phyloP scores from a whole-genome alignment of 345 rosid species.

The Lumnitzera littorea region DNA sequence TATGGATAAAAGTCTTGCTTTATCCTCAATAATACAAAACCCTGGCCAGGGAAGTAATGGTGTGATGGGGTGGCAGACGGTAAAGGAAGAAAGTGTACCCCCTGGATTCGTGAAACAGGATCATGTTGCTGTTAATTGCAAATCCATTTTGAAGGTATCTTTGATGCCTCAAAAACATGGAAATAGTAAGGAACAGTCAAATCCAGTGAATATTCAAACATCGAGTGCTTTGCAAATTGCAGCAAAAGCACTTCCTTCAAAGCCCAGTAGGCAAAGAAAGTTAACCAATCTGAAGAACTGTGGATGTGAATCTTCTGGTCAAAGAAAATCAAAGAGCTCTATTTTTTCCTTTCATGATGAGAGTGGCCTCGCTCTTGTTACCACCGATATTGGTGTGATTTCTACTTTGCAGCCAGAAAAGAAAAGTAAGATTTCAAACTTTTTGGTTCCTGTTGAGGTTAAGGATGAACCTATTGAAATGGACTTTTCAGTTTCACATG shows the following conservation, averaged over 20 bases:
- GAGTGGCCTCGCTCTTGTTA: conserved; percentile 10
- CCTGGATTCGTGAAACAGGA: conserved; percentile 12
- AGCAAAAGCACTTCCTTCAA: conserved; percentile 16
- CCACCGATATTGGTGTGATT: conserved; percentile 8
- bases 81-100: conserved; percentile 16
- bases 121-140: conserved; percentile 21
- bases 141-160: conserved; percentile 17
- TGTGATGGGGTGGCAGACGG: conserved; percentile 11
- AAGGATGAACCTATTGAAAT: not conserved
- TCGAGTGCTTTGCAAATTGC: conserved; percentile 9
- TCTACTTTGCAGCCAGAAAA: conserved; percentile 12
- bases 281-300: conserved; percentile 8
- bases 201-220: conserved; percentile 12
- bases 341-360: conserved; percentile 10
- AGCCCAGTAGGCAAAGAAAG: conserved; percentile 20
- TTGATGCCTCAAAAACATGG: conserved; percentile 15
- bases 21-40: conserved; percentile 24
- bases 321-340: conserved; percentile 22
- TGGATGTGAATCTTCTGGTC: conserved; percentile 14
- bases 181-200: conserved; percentile 20
- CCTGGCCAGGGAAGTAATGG: conserved; percentile 25
- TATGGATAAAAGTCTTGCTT: conserved; percentile 5
- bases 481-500: not conserved
- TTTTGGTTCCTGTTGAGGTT: not conserved
- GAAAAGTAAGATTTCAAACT: conserved; percentile 8